Percentiles rank a stretch among this genome's conserved stretches.
Conservation (phyloP, 164 flowering plant genomes). For the Magnolia changhungtana region DNA sequence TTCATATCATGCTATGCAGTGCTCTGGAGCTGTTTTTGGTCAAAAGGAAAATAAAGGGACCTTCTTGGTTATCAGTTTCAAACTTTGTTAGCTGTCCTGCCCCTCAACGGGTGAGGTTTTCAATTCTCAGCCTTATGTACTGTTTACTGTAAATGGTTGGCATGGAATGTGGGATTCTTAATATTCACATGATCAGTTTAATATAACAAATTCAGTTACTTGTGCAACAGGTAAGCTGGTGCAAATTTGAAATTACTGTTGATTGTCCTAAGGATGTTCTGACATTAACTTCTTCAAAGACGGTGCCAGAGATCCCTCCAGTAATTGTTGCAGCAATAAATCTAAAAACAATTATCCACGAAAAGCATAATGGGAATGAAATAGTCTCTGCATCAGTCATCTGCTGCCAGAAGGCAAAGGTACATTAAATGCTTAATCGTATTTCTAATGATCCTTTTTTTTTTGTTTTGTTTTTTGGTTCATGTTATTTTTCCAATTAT, state of each 20-base stretch:
- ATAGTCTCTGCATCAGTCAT: slow-evolving; percentile 88
- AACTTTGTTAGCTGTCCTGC: slow-evolving; percentile 54
- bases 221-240: slow-evolving; percentile 88
- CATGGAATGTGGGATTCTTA: not conserved
- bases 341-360: slow-evolving; percentile 77
- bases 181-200: not conserved
- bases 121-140: slow-evolving; percentile 2
- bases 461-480: not conserved
- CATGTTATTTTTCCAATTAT: not conserved
- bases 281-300: slow-evolving; percentile 43
- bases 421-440: slow-evolving; percentile 17
- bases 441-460: not conserved
- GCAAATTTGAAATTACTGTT: slow-evolving; percentile 83
- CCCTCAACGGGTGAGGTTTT: slow-evolving; percentile 57
- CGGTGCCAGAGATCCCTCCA: slow-evolving; percentile 64
- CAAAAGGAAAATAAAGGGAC: slow-evolving; percentile 89
- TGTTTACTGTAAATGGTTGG: not conserved
- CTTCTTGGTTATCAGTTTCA: slow-evolving; percentile 86
- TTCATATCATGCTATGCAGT: slow-evolving; percentile 41
- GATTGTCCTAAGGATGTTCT: slow-evolving; percentile 70
- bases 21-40: slow-evolving; percentile 87
- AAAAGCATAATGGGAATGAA: slow-evolving; percentile 74
- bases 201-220: slow-evolving; percentile 1
- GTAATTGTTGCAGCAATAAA: slow-evolving; percentile 82
- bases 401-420: slow-evolving; percentile 86